A percentile compares a stretch with the other conserved stretches of the same genome.
Evolutionary conservation across 352 stramenopile genomes (phyloP).

Genomic region (Globisporangium iwayamae): DNA sequence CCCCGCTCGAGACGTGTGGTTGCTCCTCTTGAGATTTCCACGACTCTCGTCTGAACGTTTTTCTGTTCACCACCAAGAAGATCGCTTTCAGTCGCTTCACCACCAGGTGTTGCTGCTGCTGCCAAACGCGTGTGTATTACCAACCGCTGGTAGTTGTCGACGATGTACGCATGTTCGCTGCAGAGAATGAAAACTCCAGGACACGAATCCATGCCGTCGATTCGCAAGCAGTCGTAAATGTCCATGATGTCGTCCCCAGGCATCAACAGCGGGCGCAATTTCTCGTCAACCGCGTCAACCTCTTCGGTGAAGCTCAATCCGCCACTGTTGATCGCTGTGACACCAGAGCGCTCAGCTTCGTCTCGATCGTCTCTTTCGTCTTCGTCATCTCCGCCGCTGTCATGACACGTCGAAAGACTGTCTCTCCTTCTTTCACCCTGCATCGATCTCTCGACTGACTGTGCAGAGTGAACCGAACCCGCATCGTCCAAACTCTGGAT

Average conservation of each 20-base stretch:
- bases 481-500: background rate
- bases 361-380: conserved; percentile 14
- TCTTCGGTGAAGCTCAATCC: conserved; percentile 21
- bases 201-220: conserved; percentile 78
- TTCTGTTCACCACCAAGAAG: background rate
- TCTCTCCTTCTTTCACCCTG: background rate
- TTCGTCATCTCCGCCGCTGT: conserved; percentile 24
- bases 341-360: conserved; percentile 8
- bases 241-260: conserved; percentile 63
- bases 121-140: background rate
- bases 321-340: background rate
- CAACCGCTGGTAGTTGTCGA: conserved; percentile 69
- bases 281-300: conserved; percentile 52
- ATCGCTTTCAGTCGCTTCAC: background rate
- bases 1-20: conserved; percentile 52
- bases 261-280: conserved; percentile 59
- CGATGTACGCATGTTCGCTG: conserved; percentile 65
- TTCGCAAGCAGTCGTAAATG: conserved; percentile 65
- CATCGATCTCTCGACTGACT: background rate
- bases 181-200: conserved; percentile 66
- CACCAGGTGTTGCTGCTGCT: conserved; percentile 5
- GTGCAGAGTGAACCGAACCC: background rate
- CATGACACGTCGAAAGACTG: conserved; percentile 6
- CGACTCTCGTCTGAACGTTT: conserved; percentile 22
- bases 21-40: conserved; percentile 45